Conservation (phyloP, 139 green algal species). For the Astrephomene gubernaculifera region DNA sequence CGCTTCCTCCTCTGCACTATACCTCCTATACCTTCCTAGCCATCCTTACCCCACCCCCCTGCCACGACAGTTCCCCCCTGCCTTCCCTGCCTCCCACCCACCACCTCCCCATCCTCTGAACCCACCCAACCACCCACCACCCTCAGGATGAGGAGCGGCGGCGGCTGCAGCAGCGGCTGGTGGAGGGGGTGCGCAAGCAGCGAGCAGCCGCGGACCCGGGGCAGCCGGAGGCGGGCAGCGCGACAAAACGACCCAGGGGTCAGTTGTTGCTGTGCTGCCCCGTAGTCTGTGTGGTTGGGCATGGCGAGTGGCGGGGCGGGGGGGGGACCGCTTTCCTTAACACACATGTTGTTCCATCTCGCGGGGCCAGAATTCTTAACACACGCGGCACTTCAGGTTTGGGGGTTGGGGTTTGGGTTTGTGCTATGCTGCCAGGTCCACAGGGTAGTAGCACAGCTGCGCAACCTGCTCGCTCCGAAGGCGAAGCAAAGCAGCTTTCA, state of each 20-base stretch:
- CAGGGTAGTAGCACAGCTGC: no score
- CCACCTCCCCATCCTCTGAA: background rate
- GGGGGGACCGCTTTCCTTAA: no score
- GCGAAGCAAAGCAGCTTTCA: no score
- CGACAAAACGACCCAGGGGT: constrained; percentile 31
- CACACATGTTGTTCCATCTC: no score
- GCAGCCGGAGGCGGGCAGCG: constrained; percentile 37
- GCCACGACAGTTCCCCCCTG: background rate
- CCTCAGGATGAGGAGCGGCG: constrained; percentile 29
- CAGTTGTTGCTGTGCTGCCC: background rate
- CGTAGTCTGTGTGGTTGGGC: background rate
- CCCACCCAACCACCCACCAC: background rate
- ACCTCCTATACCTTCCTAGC: no score
- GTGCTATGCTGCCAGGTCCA: no score
- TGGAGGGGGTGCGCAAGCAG: constrained; percentile 14
- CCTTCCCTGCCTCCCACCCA: background rate
- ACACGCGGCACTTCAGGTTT: no score
- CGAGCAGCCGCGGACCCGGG: background rate
- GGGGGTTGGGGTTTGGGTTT: no score
- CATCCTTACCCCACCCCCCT: background rate
- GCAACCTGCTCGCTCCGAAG: no score
- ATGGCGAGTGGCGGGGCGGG: no score
- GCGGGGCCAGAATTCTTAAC: no score
- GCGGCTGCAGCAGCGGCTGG: background rate
- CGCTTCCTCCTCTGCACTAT: no score